Base-by-base conservation (phyloP, 805 yeast genomes). In the Candida insectalens region DNA sequence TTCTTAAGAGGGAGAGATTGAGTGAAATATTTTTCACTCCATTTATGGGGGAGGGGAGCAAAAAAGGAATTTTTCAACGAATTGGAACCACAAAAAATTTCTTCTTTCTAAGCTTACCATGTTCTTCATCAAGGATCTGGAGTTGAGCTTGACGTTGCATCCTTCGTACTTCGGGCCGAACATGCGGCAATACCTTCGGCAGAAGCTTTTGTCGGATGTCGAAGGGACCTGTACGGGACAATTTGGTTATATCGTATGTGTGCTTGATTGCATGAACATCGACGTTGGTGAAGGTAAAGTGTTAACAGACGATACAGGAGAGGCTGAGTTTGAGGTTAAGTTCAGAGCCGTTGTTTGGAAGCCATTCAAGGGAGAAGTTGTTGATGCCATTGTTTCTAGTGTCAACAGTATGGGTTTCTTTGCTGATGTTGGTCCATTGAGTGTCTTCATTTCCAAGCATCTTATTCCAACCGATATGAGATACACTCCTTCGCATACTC, bases 161-260 rank as follows among this genome's bases (percentile, higher is more conserved):
- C 99, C 99, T 34, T 87, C 97, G 22, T 92, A 78, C 59, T 89
- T 88, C 53, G 98, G 98, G 2, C 96, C 97, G 3, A 94, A 88
- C 47, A 92, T 92, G 97, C 87, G 83, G 60, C 94, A 85, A 54
- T 89, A 77, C 52, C 67, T 92, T 46, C 77, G 94, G 53, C 83
- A 87, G 52, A 88, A 89, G 58, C 69, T 92, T 41, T 69, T 92
- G 38, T 87, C 84, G 44, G 98, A 92, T 54, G 98, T 92, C 28
- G 98, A 92, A 62, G 98, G 98, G 18, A 87, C 97, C 1, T 92
- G 97, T 62, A 88, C 97, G 1, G 98, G 98, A 49, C 95, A 92
- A 59, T 92, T 92, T 64, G 98, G 98, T 10, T 92, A 92, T 57
- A 92, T 92, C 45, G 79, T 92, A 37, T 89, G 96, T 60, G 98